Evolutionary conservation across 768 basidiomycete species (phyloP), one percentile per base, ranked within the genome.

Genomic region (Agrocybe chaxingu): DNA sequence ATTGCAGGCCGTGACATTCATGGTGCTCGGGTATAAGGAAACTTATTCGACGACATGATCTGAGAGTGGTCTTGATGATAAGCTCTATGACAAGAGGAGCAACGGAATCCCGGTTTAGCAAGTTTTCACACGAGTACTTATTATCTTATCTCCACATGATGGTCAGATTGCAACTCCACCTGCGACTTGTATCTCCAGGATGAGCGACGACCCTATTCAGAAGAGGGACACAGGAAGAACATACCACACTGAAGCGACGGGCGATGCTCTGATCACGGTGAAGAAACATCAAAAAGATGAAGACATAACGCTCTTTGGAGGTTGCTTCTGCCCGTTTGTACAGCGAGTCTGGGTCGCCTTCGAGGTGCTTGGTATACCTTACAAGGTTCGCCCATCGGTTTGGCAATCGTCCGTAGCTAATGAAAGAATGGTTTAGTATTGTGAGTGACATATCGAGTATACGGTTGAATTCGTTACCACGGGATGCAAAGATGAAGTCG

Each of bases 241-340:
- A 6, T 76, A 77, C 45, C 73, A 72, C 54, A 74, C 64, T 1
- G 47, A 67, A 56, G 71, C 70, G 44, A 77, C 75, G 12, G 74
- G 76, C 3, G 51, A 54, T 6, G 88, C 88, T 0, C 68, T 85
- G 13, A 67, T 73, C 2, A 89, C 85, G 0, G 82, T 74, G 11
- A 65, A 79, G 18, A 66, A 62, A 0, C 87, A 87, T 45, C 50
- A 62, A 16, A 58, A 54, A 10, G 69, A 75, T 2, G 65, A 75
- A 57, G 76, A 82, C 46, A 80, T 87, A 53, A 84, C 79, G 0
- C 72, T 92, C 18, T 91, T 89, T 56, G 82, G 74, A 7, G 76
- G 80, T 46, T 89, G 85, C 61, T 89, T 89, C 60, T 90, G 88
- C 62, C 87, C 88, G 0, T 92, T 91, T 61, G 89, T 91, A 1